A percentile compares a stretch with the other conserved stretches of the same genome.
These are phyloP conservation scores for Colletotrichum lindemuthianum DNA, from an alignment of 2,329 filamentous ascomycete species.

Conservation along the genomic window DNA sequence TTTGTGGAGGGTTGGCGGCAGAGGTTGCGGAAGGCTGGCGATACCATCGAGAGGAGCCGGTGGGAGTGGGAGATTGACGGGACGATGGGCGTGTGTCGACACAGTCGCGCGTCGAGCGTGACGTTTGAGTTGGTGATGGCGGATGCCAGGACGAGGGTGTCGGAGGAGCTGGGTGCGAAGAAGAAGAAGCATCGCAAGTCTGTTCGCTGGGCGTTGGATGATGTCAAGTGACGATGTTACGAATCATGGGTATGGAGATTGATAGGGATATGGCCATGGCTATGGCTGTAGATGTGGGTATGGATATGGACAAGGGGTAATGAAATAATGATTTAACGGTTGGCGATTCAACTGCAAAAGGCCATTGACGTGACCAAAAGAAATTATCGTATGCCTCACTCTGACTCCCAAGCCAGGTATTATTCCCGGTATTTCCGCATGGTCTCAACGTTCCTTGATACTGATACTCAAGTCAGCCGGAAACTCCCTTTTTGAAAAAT, in stretches of 20 bases:
- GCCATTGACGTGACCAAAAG: too few relatives aligned
- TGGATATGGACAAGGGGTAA: constrained; percentile 2
- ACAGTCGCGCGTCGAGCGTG: constrained; percentile 23
- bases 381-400: too few relatives aligned
- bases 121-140: constrained; percentile 7
- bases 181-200: constrained; percentile 23
- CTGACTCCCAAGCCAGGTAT: too few relatives aligned
- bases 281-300: neutral
- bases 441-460: too few relatives aligned
- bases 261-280: neutral
- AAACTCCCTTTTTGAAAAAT: too few relatives aligned
- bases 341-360: neutral
- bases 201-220: constrained; percentile 30
- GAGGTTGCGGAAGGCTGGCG: constrained; percentile 43
- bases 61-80: constrained; percentile 44
- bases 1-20: constrained; percentile 51
- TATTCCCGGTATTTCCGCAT: too few relatives aligned
- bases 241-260: constrained; percentile 7
- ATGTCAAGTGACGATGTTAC: constrained; percentile 1
- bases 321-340: constrained; percentile 11
- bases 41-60: constrained; percentile 46
- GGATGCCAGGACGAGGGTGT: constrained; percentile 18
- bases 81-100: constrained; percentile 35
- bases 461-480: too few relatives aligned
- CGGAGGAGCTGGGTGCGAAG: neutral